Evolutionary conservation across 306 rosid species (phyloP).

Genomic region (Fragaria iinumae): DNA sequence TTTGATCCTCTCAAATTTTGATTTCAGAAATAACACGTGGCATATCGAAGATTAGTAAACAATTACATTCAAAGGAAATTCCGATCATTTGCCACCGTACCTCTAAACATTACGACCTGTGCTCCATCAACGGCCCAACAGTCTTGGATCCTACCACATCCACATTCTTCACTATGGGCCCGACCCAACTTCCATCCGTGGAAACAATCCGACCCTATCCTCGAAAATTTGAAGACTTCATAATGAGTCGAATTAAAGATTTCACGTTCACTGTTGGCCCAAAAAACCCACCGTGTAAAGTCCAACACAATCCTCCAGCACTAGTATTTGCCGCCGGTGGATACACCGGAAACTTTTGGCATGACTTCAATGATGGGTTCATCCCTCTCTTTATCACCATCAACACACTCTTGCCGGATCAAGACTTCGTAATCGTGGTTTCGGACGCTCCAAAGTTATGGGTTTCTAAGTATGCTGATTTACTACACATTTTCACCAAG

Average conservation of each 20-base stretch:
- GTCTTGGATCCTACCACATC: constrained; percentile 30
- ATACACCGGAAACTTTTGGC: constrained; percentile 54
- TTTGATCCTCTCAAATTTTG: too few relatives aligned
- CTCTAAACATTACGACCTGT: constrained; percentile 30
- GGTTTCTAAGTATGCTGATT: constrained; percentile 37
- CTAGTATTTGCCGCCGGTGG: constrained; percentile 48
- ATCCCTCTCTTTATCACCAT: constrained; percentile 57
- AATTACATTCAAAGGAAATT: background rate
- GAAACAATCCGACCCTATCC: constrained; percentile 48
- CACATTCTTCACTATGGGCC: constrained; percentile 27
- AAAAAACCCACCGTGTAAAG: constrained; percentile 22
- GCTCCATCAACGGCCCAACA: constrained; percentile 34
- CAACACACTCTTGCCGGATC: constrained; percentile 23
- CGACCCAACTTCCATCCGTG: background rate
- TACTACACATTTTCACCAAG: constrained; percentile 26
- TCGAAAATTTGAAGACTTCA: constrained; percentile 35
- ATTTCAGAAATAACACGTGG: background rate
- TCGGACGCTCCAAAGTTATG: constrained; percentile 33
- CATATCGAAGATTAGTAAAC: background rate
- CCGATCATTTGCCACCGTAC: constrained; percentile 39
- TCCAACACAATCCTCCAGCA: constrained; percentile 46
- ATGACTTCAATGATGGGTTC: constrained; percentile 50
- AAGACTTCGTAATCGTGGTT: constrained; percentile 37
- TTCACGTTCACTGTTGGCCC: constrained; percentile 33
- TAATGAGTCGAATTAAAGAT: constrained; percentile 28